phyloP scores from a whole-genome alignment of 192 early-diverging fungal species.

The Coemansia furcata region DNA sequence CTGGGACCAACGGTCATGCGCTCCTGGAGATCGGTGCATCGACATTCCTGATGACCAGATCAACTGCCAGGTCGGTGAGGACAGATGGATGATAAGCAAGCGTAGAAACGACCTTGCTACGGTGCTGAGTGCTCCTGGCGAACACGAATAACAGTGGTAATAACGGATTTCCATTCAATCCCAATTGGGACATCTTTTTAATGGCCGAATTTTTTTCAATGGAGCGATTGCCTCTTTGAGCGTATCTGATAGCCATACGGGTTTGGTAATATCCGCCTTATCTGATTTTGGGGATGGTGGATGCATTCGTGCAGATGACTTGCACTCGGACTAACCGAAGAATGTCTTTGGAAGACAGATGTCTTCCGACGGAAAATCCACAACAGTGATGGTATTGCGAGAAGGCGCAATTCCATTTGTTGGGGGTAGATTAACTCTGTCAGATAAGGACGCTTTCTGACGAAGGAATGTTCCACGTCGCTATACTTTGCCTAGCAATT shows the following conservation, averaged over 20 bases:
- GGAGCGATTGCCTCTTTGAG: not conserved
- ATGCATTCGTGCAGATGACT: not conserved
- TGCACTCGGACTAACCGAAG: not conserved
- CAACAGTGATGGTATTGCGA: not conserved
- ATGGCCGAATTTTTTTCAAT: not conserved
- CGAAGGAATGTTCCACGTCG: not conserved
- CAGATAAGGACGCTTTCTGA: not conserved
- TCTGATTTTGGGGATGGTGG: slow-evolving; percentile 1
- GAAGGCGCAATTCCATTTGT: not conserved
- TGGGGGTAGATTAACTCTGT: not conserved
- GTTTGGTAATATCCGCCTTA: not conserved
- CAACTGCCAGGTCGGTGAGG: slow-evolving; percentile 42
- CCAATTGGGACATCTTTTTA: not conserved
- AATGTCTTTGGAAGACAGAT: not conserved
- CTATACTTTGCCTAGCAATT: not conserved
- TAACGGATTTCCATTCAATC: not conserved
- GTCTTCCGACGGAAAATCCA: not conserved
- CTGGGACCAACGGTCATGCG: slow-evolving; percentile 39
- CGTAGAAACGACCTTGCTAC: not conserved
- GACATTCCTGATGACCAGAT: slow-evolving; percentile 36
- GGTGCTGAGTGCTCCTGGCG: not conserved
- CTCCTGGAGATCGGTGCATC: slow-evolving; percentile 32
- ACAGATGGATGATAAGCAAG: not conserved
- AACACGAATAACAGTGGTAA: not conserved
- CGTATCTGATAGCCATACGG: not conserved